These are phyloP conservation scores for Reticulascus tulasneorum DNA, from an alignment of 2,329 filamentous ascomycete genomes.

Conservation along the genomic window DNA sequence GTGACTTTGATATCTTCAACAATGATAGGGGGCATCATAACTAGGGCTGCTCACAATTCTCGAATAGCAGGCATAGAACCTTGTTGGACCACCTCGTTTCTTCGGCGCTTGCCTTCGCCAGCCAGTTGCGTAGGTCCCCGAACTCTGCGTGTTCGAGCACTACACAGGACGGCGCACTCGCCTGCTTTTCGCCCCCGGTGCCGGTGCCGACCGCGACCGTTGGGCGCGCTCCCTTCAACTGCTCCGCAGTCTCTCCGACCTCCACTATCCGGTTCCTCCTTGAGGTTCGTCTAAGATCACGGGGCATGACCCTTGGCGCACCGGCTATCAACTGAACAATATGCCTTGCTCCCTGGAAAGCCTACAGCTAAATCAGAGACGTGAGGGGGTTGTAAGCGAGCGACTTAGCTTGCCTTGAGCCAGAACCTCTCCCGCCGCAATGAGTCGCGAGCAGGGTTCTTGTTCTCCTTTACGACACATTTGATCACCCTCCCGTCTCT, in stretches of 20 bases:
- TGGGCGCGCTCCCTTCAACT: too few relatives aligned
- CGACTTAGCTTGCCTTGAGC: background rate
- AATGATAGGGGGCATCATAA: background rate
- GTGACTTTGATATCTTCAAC: too few relatives aligned
- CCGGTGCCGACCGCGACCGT: too few relatives aligned
- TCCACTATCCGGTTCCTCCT: too few relatives aligned
- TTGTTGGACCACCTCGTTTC: constrained; percentile 4
- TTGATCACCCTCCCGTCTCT: background rate
- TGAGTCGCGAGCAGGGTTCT: background rate
- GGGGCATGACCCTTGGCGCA: too few relatives aligned
- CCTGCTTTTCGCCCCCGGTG: too few relatives aligned
- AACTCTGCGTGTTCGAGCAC: constrained; percentile 22
- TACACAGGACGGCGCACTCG: too few relatives aligned
- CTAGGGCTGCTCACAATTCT: constrained; percentile 3
- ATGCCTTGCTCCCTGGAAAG: background rate
- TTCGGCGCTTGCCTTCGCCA: constrained; percentile 7
- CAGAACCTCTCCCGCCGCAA: constrained; percentile 4
- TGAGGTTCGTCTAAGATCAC: too few relatives aligned
- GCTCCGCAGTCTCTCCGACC: too few relatives aligned
- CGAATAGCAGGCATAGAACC: constrained; percentile 10
- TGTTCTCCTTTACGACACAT: background rate
- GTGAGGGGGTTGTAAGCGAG: too few relatives aligned
- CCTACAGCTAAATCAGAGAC: background rate
- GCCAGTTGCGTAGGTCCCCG: constrained; percentile 16
- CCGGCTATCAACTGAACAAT: background rate